A percentile compares a stretch with the other conserved stretches of the same genome.
These are phyloP conservation scores for Pythium brachiatum DNA, from an alignment of 352 stramenopile species.

Conservation along the genomic window DNA sequence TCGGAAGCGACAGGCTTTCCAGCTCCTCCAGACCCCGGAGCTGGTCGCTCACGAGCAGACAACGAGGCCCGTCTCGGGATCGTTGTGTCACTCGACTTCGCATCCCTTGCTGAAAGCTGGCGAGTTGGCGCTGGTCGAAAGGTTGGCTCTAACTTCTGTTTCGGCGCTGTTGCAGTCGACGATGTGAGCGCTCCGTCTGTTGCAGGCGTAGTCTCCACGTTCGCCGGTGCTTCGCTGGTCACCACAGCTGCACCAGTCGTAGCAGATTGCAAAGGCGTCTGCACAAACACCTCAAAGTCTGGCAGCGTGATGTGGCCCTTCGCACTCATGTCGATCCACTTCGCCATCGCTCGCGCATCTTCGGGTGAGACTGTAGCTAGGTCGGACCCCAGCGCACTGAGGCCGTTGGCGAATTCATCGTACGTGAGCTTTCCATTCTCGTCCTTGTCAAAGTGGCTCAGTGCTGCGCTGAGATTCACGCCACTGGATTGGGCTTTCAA, in stretches of 20 bases:
- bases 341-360: slow-evolving; percentile 33
- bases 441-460: slow-evolving; percentile 82
- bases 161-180: neutral
- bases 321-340: slow-evolving; percentile 30
- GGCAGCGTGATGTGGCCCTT: slow-evolving; percentile 33
- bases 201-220: neutral
- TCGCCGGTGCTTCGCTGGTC: neutral
- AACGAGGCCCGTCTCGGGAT: neutral
- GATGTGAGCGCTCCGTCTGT: neutral
- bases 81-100: neutral
- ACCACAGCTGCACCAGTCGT: neutral
- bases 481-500: slow-evolving; percentile 39
- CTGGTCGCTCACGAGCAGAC: neutral
- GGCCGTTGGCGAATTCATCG: slow-evolving; percentile 45
- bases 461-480: slow-evolving; percentile 48
- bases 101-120: neutral
- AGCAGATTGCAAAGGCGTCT: neutral
- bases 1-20: neutral
- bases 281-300: slow-evolving; percentile 41
- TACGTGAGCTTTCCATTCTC: slow-evolving; percentile 51
- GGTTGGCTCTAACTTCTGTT: neutral
- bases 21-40: neutral
- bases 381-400: slow-evolving; percentile 41
- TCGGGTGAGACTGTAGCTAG: slow-evolving; percentile 36
- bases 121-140: neutral